Conservation (phyloP, 1,139 yeast species). For the Spathaspora jeffriesii region DNA sequence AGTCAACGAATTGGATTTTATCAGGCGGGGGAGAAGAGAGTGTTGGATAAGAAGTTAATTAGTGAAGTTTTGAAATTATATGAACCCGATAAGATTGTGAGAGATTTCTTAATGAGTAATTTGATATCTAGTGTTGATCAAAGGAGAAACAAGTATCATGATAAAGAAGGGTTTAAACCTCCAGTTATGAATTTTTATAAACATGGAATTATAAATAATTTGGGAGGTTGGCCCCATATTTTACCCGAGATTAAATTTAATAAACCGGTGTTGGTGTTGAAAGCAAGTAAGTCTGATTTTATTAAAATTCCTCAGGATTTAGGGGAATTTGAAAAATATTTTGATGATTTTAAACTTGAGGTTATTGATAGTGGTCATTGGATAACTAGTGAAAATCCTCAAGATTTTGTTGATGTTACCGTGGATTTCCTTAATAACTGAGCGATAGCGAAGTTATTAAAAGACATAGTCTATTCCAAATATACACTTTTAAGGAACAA, state of each 20-base stretch:
- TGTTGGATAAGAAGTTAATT: constrained; percentile 11
- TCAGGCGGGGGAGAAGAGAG: constrained; percentile 4
- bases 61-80: constrained; percentile 20
- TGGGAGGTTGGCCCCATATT: constrained; percentile 48
- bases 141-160: constrained; percentile 10
- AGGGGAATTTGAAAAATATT: constrained; percentile 33
- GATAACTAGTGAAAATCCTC: constrained; percentile 42
- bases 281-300: constrained; percentile 43
- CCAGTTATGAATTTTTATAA: constrained; percentile 27
- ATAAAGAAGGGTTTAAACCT: constrained; percentile 20
- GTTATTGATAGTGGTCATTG: constrained; percentile 48
- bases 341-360: constrained; percentile 26
- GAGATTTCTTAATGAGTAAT: constrained; percentile 31
- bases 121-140: constrained; percentile 15
- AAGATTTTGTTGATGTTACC: constrained; percentile 30
- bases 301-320: constrained; percentile 25
- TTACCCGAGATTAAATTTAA: constrained; percentile 19
- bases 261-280: constrained; percentile 42
- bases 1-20: constrained; percentile 6
- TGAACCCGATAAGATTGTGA: constrained; percentile 23
- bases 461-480: too few relatives aligned
- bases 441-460: too few relatives aligned
- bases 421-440: constrained; percentile 16
- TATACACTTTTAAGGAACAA: too few relatives aligned
- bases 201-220: constrained; percentile 26